Base-by-base conservation (phyloP, 768 basidiomycete genomes). In the Xerocomellus intermedius region DNA sequence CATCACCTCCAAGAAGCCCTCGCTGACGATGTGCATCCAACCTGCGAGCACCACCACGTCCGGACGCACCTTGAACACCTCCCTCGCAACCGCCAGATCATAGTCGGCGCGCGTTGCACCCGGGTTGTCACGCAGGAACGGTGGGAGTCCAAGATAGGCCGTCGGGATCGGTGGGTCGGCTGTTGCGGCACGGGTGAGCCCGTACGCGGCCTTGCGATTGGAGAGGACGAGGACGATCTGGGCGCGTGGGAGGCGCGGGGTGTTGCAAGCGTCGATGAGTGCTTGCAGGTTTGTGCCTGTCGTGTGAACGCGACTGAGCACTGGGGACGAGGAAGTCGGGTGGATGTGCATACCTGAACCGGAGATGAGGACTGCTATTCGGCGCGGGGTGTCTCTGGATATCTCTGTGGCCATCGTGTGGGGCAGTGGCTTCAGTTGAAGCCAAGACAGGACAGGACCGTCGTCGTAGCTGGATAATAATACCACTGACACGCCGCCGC, bases 11-110 rank as follows among this genome's bases (percentile, higher is more conserved):
- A 98, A 71, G 70, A 98, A 98, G 0, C 74, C 75, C 49, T 91
- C 86, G 54, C 87, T 85, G 55, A 98, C 79, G 64, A 98, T 91
- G 65, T 98, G 95, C 96, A 99, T 98, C 92, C 94, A 99, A 0
- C 97, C 97, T 0, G 96, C 97, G n/a, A 98, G 79, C 8, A 98
- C 90, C 45, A 98, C 82, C 24, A 96, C 69, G 71, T 98, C 91
- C 0, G 96, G 96, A 32, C 74, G 72, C 19, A 76, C 81, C 24
- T 72, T 67, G 6, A 89, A 64, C 4, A 93, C 84, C 49, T 84
- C 79, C 32, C 80, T 73, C 8, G 91, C 92, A 2, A 95, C 80
- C 66, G 91, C 89, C 3, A 76, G 73, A 66, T 96, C 96, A 72
- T 97, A 98, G 67, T 96, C 91, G 43, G 81, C 75, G 19, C 96